These are phyloP conservation scores for Cercospora sp. DNA, from an alignment of 2,329 filamentous ascomycete genomes.

Conservation along the genomic window DNA sequence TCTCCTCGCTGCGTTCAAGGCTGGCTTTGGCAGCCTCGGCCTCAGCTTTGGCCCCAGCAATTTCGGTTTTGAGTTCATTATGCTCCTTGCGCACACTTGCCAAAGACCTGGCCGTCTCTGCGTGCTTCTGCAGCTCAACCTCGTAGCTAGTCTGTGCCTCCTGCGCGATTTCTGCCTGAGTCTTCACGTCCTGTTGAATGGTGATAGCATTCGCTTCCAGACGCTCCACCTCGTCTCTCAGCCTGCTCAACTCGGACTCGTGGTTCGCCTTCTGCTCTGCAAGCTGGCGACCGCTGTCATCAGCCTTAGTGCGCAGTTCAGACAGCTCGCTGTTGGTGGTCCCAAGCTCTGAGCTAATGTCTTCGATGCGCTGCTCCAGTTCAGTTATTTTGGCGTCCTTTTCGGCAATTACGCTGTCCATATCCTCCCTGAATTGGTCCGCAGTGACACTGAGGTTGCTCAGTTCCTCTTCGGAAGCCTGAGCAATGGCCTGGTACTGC, in stretches of 20 bases:
- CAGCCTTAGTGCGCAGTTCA: conserved; percentile 74
- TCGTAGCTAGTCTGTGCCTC: conserved; percentile 96
- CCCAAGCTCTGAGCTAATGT: conserved; percentile 77
- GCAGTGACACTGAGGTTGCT: conserved; percentile 75
- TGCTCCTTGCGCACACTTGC: conserved; percentile 76
- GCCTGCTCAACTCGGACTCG: conserved; percentile 73
- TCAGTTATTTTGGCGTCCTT: conserved; percentile 80
- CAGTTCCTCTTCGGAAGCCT: conserved; percentile 82
- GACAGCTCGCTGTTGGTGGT: conserved; percentile 81
- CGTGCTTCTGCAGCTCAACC: conserved; percentile 89
- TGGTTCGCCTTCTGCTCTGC: conserved; percentile 81
- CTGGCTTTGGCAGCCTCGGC: conserved; percentile 81
- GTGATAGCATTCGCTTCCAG: conserved; percentile 77
- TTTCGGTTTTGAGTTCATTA: conserved; percentile 77
- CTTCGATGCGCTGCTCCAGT: conserved; percentile 78
- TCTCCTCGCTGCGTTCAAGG: conserved; percentile 76
- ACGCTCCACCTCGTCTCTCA: conserved; percentile 81
- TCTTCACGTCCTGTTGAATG: conserved; percentile 87
- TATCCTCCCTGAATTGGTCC: conserved; percentile 85
- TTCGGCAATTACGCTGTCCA: conserved; percentile 70
- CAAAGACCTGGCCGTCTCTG: conserved; percentile 84
- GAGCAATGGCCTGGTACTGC: conserved; percentile 84
- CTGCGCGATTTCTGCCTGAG: conserved; percentile 89
- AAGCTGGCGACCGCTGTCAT: conserved; percentile 67
- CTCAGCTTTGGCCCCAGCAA: conserved; percentile 73